Percentiles rank a stretch among this genome's conserved stretches.
Evolutionary conservation across 2,329 filamentous ascomycete species (phyloP).

Genomic region (Curvularia sp.): DNA sequence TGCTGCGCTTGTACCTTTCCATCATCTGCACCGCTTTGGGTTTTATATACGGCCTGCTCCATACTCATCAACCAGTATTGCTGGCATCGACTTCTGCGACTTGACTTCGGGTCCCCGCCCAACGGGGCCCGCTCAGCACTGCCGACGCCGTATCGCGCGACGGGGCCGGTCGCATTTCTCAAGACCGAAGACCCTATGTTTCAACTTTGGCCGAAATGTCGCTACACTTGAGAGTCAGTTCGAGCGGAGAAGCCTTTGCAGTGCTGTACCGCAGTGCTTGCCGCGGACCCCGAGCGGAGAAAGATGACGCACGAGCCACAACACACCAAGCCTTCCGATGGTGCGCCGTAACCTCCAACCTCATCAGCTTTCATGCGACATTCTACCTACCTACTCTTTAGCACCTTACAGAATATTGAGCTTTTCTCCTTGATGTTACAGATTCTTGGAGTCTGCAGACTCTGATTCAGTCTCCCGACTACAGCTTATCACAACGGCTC

Average conservation of each 20-base stretch:
- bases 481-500: background rate
- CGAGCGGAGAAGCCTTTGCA: background rate
- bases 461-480: background rate
- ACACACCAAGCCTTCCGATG: conserved; percentile 6
- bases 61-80: conserved; percentile 12
- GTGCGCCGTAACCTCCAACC: conserved; percentile 7
- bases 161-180: conserved; percentile 37
- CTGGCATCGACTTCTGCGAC: conserved; percentile 24
- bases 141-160: conserved; percentile 28
- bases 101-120: conserved; percentile 46
- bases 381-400: background rate
- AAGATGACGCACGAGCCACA: conserved; percentile 15
- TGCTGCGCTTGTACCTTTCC: conserved; percentile 2
- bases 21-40: conserved; percentile 10
- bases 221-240: background rate
- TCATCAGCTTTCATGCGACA: background rate
- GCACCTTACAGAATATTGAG: background rate
- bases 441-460: background rate
- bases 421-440: background rate
- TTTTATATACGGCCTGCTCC: conserved; percentile 33
- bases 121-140: conserved; percentile 27
- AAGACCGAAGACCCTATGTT: conserved; percentile 30
- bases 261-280: conserved; percentile 15
- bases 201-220: conserved; percentile 13
- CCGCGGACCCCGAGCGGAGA: conserved; percentile 15